A percentile compares a stretch with the other conserved stretches of the same genome.
Evolutionary conservation across 805 yeast genomes (phyloP).

Genomic region (Saccharomycopsis schoenii): DNA sequence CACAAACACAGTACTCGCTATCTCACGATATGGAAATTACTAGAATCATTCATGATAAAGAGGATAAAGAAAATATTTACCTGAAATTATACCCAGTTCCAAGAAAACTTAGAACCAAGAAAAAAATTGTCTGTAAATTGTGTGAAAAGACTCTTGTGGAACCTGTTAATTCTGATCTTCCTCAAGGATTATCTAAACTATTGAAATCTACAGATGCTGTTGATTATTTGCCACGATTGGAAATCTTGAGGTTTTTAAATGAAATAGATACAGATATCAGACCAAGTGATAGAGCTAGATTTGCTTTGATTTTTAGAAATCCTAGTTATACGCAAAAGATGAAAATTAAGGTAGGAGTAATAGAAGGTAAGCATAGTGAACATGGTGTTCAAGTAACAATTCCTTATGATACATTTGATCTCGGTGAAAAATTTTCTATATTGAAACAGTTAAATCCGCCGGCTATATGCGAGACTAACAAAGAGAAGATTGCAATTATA

Average conservation of each 20-base stretch:
- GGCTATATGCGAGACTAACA: background rate
- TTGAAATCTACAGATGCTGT: constrained; percentile 15
- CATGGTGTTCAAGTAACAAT: constrained; percentile 7
- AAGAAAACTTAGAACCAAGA: constrained; percentile 18
- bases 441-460: background rate
- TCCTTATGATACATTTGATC: constrained; percentile 10
- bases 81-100: constrained; percentile 19
- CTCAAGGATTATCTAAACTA: constrained; percentile 16
- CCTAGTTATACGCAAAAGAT: constrained; percentile 3
- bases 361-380: constrained; percentile 12
- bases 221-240: constrained; percentile 22
- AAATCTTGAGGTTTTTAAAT: constrained; percentile 2
- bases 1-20: constrained; percentile 7
- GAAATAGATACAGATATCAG: background rate
- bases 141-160: constrained; percentile 19
- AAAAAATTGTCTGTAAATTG: constrained; percentile 20
- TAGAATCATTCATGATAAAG: background rate
- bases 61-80: background rate
- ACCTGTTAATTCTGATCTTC: constrained; percentile 20
- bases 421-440: background rate
- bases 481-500: background rate
- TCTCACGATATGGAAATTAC: constrained; percentile 11
- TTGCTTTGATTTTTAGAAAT: constrained; percentile 2
- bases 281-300: background rate
- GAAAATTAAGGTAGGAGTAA: constrained; percentile 8